Percentiles rank a stretch among this genome's conserved stretches.
These are phyloP conservation scores for Lantana camara DNA, from an alignment of 257 asterid genomes.

Conservation along the genomic window DNA sequence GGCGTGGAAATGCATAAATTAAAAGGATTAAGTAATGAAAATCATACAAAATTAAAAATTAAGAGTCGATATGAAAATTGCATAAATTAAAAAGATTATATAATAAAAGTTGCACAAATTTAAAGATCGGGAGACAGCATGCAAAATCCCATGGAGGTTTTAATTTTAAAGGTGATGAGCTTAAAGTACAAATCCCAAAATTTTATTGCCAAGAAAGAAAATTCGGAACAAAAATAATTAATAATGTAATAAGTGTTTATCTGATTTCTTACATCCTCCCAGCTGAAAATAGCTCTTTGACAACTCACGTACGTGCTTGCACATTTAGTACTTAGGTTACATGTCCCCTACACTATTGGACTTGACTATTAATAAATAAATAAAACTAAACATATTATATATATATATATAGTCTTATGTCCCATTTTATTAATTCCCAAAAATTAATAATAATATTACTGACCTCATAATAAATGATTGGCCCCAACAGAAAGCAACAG, in stretches of 20 bases:
- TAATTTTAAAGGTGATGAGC: no score
- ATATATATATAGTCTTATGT: slow-evolving; percentile 25
- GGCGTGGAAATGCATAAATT: no score
- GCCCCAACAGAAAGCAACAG: slow-evolving; percentile 30
- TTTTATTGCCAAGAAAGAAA: background rate
- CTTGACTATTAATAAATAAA: background rate
- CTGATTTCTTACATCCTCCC: background rate
- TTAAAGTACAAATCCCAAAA: no score
- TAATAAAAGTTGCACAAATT: no score
- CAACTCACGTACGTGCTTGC: slow-evolving; percentile 47
- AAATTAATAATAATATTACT: slow-evolving; percentile 15
- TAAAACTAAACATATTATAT: background rate
- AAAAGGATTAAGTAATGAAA: no score
- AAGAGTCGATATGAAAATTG: no score
- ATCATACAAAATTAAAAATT: no score
- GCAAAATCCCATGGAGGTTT: no score
- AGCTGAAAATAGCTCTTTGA: slow-evolving; percentile 19
- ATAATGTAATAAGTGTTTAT: background rate
- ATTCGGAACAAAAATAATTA: background rate
- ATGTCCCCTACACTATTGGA: slow-evolving; percentile 23
- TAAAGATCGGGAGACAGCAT: no score
- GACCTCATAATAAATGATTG: slow-evolving; percentile 24
- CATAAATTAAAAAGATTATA: no score
- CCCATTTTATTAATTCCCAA: slow-evolving; percentile 24
- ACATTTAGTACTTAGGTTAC: slow-evolving; percentile 27